phyloP scores from a whole-genome alignment of 257 asterid genomes.

The Nyctanthes arbortristis region DNA sequence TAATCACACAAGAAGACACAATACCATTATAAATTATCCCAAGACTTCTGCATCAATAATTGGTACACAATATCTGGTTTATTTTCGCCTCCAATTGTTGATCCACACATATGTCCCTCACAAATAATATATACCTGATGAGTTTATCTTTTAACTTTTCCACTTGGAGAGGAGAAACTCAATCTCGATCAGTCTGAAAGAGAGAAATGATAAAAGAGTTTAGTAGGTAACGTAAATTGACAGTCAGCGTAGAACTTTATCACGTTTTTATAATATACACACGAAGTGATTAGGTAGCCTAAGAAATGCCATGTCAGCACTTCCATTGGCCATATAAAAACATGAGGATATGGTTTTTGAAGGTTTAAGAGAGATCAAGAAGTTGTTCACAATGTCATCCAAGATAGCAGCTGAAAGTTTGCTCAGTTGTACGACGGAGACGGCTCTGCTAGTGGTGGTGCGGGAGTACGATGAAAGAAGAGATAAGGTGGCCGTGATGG shows the following conservation, averaged over 20 bases:
- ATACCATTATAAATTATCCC: conserved; percentile 22
- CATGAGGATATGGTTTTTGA: conserved; percentile 27
- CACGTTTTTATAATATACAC: background rate
- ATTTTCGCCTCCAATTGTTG: background rate
- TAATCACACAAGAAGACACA: conserved; percentile 34
- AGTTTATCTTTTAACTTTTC: no score
- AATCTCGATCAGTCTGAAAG: no score
- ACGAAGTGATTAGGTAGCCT: conserved; percentile 25
- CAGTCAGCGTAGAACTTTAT: background rate
- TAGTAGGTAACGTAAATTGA: background rate
- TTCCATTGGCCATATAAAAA: conserved; percentile 35
- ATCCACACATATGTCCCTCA: background rate
- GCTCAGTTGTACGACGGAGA: conserved; percentile 14
- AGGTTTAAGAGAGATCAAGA: conserved; percentile 26
- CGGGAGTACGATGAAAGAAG: conserved; percentile 48
- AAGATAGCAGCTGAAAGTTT: conserved; percentile 48
- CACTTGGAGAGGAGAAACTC: no score
- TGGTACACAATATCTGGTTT: conserved; percentile 39
- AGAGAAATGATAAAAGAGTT: no score
- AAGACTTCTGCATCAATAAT: conserved; percentile 35
- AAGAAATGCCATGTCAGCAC: conserved; percentile 38
- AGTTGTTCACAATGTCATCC: conserved; percentile 35
- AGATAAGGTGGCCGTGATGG: conserved; percentile 75
- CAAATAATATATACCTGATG: no score
- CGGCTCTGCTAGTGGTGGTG: conserved; percentile 49